phyloP scores from a whole-genome alignment of 2,329 filamentous ascomycete genomes.

The Lasiodiplodia hormozganensis region DNA sequence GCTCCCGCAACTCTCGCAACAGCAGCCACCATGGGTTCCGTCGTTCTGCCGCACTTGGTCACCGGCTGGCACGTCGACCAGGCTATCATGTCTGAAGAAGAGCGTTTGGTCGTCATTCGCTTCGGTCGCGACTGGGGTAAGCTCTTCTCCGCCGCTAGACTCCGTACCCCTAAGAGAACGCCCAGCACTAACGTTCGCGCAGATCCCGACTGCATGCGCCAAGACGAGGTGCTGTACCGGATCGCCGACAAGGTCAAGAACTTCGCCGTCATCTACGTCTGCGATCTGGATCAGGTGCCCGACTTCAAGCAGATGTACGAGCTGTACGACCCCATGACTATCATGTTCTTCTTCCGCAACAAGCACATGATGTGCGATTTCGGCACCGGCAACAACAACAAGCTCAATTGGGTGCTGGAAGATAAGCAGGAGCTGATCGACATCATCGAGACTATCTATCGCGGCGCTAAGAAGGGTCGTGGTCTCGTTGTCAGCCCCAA shows the following conservation, averaged over 20 bases:
- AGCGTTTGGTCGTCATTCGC: conserved; percentile 90
- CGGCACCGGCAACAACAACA: conserved; percentile 96
- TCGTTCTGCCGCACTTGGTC: conserved; percentile 85
- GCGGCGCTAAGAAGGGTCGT: conserved; percentile 96
- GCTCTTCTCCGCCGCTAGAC: conserved; percentile 45
- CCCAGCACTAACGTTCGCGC: not conserved
- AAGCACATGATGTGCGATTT: conserved; percentile 99
- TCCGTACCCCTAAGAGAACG: not conserved
- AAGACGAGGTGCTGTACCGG: conserved; percentile 94
- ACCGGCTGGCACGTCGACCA: conserved; percentile 98
- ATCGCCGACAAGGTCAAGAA: conserved; percentile 95
- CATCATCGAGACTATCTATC: conserved; percentile 97
- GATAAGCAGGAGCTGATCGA: conserved; percentile 99
- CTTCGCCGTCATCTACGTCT: conserved; percentile 86
- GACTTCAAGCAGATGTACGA: conserved; percentile 48
- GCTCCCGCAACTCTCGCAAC: not conserved
- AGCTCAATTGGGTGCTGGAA: conserved; percentile 94
- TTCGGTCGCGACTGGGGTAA: conserved; percentile 75
- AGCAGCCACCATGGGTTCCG: conserved; percentile 68
- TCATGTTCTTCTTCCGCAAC: conserved; percentile 98
- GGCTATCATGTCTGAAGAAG: conserved; percentile 83
- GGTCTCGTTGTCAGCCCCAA: conserved; percentile 97
- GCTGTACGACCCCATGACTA: conserved; percentile 87
- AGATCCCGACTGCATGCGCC: conserved; percentile 79
- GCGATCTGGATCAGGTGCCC: conserved; percentile 74